Evolutionary conservation across 495 filamentous ascomycete species (phyloP).

Genomic region (Gamarada debralockiae): DNA sequence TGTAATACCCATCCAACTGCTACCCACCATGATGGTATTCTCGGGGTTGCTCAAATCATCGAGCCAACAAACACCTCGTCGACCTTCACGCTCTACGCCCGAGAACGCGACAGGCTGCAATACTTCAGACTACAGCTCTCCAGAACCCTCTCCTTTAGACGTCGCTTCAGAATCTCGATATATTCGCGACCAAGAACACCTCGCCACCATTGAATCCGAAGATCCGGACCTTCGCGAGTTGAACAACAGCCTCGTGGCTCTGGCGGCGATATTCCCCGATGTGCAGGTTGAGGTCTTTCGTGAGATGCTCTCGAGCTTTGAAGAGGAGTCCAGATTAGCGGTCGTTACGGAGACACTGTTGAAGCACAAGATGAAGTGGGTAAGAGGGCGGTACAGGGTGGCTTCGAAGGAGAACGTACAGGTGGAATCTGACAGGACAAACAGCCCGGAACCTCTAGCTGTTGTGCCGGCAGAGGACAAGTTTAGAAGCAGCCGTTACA

Average conservation of each 20-base stretch:
- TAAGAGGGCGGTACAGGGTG: slow-evolving; percentile 68
- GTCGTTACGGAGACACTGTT: slow-evolving; percentile 83
- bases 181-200: slow-evolving; percentile 43
- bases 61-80: slow-evolving; percentile 14
- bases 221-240: slow-evolving; percentile 61
- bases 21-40: slow-evolving; percentile 25
- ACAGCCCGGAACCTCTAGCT: slow-evolving; percentile 17
- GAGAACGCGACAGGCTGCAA: slow-evolving; percentile 1
- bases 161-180: slow-evolving; percentile 28
- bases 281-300: slow-evolving; percentile 88
- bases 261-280: slow-evolving; percentile 81
- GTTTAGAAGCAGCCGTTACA: slow-evolving; percentile 74
- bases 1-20: slow-evolving; percentile 4
- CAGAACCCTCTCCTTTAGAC: slow-evolving; percentile 7
- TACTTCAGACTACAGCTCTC: slow-evolving; percentile 11
- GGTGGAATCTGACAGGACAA: slow-evolving; percentile 3
- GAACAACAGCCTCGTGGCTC: slow-evolving; percentile 66
- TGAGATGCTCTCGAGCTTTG: slow-evolving; percentile 77
- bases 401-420: slow-evolving; percentile 24
- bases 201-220: slow-evolving; percentile 37
- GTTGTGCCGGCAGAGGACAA: slow-evolving; percentile 61
- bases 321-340: slow-evolving; percentile 76
- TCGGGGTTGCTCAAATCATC: slow-evolving; percentile 23
- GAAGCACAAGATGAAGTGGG: slow-evolving; percentile 70
- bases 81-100: slow-evolving; percentile 2